Evolutionary conservation across 1,284 basidiomycete species (phyloP).

Genomic region (Tilletiopsis washingtonensis): DNA sequence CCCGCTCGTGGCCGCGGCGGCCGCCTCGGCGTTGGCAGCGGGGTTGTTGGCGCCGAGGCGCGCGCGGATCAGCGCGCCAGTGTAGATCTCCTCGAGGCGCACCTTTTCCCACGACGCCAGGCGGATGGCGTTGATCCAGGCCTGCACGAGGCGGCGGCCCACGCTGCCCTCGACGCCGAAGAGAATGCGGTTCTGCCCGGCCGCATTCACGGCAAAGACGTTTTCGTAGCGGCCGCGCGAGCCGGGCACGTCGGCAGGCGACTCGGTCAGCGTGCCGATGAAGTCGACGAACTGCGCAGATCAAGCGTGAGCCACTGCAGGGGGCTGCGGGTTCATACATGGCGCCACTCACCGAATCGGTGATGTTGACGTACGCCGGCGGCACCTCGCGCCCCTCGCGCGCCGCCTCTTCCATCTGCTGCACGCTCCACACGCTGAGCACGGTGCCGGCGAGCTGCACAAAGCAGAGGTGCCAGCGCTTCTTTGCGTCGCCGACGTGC

Average conservation of each 20-base stretch:
- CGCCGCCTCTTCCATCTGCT: conserved; percentile 69
- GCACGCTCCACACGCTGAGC: conserved; percentile 83
- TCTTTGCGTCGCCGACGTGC: conserved; percentile 28
- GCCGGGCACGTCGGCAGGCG: conserved; percentile 50
- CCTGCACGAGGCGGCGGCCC: conserved; percentile 39
- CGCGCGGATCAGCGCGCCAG: conserved; percentile 69
- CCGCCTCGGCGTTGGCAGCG: conserved; percentile 17
- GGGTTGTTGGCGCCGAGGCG: conserved; percentile 50
- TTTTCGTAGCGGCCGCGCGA: conserved; percentile 55
- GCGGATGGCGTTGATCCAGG: conserved; percentile 82
- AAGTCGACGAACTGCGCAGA: conserved; percentile 55
- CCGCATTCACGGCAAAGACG: conserved; percentile 86
- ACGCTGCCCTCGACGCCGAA: conserved; percentile 53
- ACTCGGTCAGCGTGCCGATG: conserved; percentile 53
- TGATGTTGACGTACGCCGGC: conserved; percentile 75
- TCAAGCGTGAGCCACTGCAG: no score
- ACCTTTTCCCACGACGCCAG: conserved; percentile 92
- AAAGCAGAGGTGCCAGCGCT: conserved; percentile 49
- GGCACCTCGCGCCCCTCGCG: conserved; percentile 71
- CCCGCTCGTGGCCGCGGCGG: conserved; percentile 6
- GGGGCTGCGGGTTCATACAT: no score
- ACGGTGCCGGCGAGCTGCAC: conserved; percentile 87
- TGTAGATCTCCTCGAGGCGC: conserved; percentile 92
- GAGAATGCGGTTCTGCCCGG: conserved; percentile 79
- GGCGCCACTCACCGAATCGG: conserved; percentile 55